A percentile compares a stretch with the other conserved stretches of the same genome.
Evolutionary conservation across 495 filamentous ascomycete genomes (phyloP).

Genomic region (Cercophora samala): DNA sequence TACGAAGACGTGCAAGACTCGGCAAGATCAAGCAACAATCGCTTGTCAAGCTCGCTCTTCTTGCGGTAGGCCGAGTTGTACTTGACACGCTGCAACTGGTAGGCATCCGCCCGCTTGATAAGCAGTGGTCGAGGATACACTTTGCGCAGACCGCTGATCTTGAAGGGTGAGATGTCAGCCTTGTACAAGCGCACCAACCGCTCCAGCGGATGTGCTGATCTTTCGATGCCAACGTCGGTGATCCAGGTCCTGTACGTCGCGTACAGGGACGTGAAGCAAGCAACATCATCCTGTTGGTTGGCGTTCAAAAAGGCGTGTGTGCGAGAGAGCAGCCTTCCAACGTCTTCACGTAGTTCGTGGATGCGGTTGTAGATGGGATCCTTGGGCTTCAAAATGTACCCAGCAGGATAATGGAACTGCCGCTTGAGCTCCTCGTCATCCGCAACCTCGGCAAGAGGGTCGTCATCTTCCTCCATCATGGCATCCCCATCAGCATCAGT

Average conservation of each 20-base stretch:
- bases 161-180: slow-evolving; percentile 86
- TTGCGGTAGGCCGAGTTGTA: slow-evolving; percentile 87
- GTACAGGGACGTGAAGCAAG: slow-evolving; percentile 90
- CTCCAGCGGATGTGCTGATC: slow-evolving; percentile 90
- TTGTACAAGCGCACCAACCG: slow-evolving; percentile 75
- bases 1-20: slow-evolving; percentile 91
- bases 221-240: slow-evolving; percentile 92
- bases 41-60: slow-evolving; percentile 79
- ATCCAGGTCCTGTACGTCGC: slow-evolving; percentile 95
- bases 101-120: slow-evolving; percentile 85
- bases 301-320: slow-evolving; percentile 79
- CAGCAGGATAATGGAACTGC: slow-evolving; percentile 78
- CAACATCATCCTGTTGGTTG: slow-evolving; percentile 91
- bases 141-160: slow-evolving; percentile 88
- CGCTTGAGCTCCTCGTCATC: slow-evolving; percentile 81
- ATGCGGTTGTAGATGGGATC: slow-evolving; percentile 64
- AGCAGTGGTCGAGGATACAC: slow-evolving; percentile 87
- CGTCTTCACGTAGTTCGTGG: slow-evolving; percentile 72
- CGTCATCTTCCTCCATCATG: slow-evolving; percentile 58
- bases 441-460: slow-evolving; percentile 61
- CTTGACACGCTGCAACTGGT: slow-evolving; percentile 86
- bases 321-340: slow-evolving; percentile 75
- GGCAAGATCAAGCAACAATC: slow-evolving; percentile 80
- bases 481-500: slow-evolving; percentile 43
- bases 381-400: slow-evolving; percentile 69